These are phyloP conservation scores for Glutinoglossum americanum DNA, from an alignment of 495 filamentous ascomycete species.

Conservation along the genomic window DNA sequence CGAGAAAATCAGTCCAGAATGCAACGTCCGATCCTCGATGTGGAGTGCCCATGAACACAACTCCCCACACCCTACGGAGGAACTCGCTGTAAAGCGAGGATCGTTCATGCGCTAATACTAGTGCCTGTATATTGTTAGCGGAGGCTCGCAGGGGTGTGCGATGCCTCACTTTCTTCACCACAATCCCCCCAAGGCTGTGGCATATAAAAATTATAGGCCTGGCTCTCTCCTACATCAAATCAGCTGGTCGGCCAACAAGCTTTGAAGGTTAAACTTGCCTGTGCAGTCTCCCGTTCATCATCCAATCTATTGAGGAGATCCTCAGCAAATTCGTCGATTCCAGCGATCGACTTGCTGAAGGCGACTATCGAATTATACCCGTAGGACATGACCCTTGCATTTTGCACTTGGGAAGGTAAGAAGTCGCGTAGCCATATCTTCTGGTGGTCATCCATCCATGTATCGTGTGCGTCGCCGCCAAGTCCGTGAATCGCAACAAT, in stretches of 20 bases:
- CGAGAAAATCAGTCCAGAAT: not conserved
- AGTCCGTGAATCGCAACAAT: too few relatives aligned
- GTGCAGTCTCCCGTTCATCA: not conserved
- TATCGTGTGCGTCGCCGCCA: too few relatives aligned
- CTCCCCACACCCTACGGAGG: constrained; percentile 27
- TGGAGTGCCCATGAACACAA: constrained; percentile 48
- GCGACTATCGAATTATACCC: not conserved
- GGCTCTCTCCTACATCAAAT: not conserved
- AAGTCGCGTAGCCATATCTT: constrained; percentile 12
- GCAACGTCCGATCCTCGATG: not conserved
- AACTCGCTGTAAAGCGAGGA: not conserved
- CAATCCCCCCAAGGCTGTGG: constrained; percentile 1
- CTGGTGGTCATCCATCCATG: too few relatives aligned
- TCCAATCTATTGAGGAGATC: not conserved
- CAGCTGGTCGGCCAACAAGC: too few relatives aligned
- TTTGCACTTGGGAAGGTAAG: constrained; percentile 8
- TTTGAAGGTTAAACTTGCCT: not conserved
- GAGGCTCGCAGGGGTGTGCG: not conserved
- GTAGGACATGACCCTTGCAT: constrained; percentile 9
- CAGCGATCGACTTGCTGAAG: not conserved
- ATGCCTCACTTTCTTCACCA: not conserved
- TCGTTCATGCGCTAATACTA: not conserved
- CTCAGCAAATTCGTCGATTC: not conserved
- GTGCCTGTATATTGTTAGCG: not conserved
- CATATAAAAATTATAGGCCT: constrained; percentile 26